These are phyloP conservation scores for Hemisphaericaspora nanyangensis DNA, from an alignment of 805 yeast genomes.

Conservation along the genomic window DNA sequence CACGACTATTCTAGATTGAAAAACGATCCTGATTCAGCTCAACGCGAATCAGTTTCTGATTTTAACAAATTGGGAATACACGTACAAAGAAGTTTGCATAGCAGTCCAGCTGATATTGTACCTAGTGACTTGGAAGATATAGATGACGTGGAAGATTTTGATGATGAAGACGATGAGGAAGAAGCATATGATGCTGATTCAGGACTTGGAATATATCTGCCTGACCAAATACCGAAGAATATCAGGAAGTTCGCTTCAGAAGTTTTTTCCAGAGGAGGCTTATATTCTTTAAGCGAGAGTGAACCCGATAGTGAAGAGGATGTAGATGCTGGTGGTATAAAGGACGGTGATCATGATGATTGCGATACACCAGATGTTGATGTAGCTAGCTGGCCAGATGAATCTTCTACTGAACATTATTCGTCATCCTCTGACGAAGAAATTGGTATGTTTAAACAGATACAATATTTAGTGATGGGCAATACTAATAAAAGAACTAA, in stretches of 20 bases:
- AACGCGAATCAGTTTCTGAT: not conserved
- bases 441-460: constrained; percentile 30
- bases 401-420: constrained; percentile 1
- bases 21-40: not conserved
- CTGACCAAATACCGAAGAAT: constrained; percentile 8
- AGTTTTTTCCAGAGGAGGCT: constrained; percentile 16
- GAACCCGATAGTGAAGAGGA: constrained; percentile 4
- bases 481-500: constrained; percentile 5
- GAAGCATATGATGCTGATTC: constrained; percentile 12
- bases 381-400: constrained; percentile 5
- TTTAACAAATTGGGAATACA: not conserved
- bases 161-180: constrained; percentile 16
- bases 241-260: constrained; percentile 37
- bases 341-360: constrained; percentile 5
- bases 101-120: not conserved
- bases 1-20: constrained; percentile 12
- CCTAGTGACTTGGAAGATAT: not conserved
- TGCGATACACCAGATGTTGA: not conserved
- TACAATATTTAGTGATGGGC: constrained; percentile 33
- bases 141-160: not conserved
- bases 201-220: not conserved
- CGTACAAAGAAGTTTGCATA: not conserved
- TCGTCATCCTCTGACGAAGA: constrained; percentile 12
- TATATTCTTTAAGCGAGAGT: constrained; percentile 1
- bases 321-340: not conserved